Percentiles rank a stretch among this genome's conserved stretches.
phyloP scores from a whole-genome alignment of 805 yeast species.

The Myxozyma mucilagina region DNA sequence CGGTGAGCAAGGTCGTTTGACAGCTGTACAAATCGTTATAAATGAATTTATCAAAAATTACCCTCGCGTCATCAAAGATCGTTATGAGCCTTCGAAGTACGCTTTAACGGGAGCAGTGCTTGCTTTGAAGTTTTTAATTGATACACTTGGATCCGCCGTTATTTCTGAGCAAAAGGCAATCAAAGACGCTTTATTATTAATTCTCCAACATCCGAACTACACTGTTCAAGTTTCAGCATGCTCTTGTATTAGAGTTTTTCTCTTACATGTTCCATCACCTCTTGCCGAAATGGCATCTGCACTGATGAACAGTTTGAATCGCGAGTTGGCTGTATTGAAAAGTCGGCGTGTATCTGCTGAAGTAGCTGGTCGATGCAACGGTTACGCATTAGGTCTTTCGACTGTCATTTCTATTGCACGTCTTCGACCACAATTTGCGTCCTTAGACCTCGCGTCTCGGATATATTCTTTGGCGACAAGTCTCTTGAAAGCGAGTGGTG shows the following conservation, averaged over 20 bases:
- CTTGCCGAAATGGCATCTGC: conserved; percentile 31
- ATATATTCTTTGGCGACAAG: conserved; percentile 49
- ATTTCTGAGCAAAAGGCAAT: conserved; percentile 28
- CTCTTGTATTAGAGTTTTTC: conserved; percentile 27
- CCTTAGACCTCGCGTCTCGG: conserved; percentile 48
- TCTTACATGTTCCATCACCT: conserved; percentile 34
- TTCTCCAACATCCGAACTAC: conserved; percentile 30
- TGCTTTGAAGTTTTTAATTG: conserved; percentile 32
- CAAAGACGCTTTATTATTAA: conserved; percentile 20
- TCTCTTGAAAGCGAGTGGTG: conserved; percentile 42
- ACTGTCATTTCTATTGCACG: conserved; percentile 36
- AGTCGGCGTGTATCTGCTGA: conserved; percentile 25
- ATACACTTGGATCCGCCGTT: conserved; percentile 38
- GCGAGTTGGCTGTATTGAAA: conserved; percentile 32
- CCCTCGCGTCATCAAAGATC: conserved; percentile 33
- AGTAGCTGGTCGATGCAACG: conserved; percentile 32
- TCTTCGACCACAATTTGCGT: conserved; percentile 43
- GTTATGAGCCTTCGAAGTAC: conserved; percentile 32
- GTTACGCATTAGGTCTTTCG: conserved; percentile 38
- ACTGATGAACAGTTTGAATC: conserved; percentile 30
- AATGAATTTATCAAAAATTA: conserved; percentile 34
- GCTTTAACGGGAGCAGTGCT: conserved; percentile 33
- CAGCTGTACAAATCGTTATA: conserved; percentile 32
- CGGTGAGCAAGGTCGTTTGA: conserved; percentile 38
- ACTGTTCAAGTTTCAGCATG: conserved; percentile 30